Conservation (phyloP, 306 rosid species). For the Trifolium repens region DNA sequence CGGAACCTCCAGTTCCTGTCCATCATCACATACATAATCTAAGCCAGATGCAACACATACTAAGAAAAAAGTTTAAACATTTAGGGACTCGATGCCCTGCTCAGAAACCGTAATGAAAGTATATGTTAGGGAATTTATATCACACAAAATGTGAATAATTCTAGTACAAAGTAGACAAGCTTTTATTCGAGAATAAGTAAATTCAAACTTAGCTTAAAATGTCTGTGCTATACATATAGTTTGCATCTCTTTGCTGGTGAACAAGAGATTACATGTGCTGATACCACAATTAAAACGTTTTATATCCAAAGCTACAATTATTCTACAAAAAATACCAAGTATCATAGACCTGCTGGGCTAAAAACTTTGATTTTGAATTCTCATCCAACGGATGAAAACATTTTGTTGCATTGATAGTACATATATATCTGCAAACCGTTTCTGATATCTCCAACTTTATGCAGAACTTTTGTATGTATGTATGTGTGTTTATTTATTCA, state of each 20-base stretch:
- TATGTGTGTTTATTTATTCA: too few relatives aligned
- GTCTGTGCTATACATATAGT: slow-evolving; percentile 20
- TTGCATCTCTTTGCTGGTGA: slow-evolving; percentile 24
- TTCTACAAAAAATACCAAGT: slow-evolving; percentile 19
- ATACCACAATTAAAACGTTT: slow-evolving; percentile 17
- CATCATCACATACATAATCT: slow-evolving; percentile 33
- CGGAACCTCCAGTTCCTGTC: slow-evolving; percentile 62
- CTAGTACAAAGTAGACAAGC: too few relatives aligned
- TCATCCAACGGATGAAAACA: not conserved
- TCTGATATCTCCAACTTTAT: too few relatives aligned
- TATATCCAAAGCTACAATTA: slow-evolving; percentile 25
- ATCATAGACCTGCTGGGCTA: slow-evolving; percentile 5
- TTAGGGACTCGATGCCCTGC: not conserved
- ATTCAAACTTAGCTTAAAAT: slow-evolving; percentile 20
- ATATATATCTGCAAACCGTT: not conserved
- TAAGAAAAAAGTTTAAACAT: slow-evolving; percentile 26
- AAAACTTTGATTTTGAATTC: slow-evolving; percentile 6
- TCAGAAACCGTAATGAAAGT: slow-evolving; percentile 20
- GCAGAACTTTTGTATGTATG: not conserved
- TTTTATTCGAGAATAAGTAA: slow-evolving; percentile 14
- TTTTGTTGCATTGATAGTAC: not conserved
- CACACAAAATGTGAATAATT: not conserved
- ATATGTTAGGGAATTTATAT: slow-evolving; percentile 10
- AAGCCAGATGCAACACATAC: slow-evolving; percentile 3
- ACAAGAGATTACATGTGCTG: slow-evolving; percentile 5